Evolutionary conservation across 345 rosid species (phyloP), one percentile per base, ranked within the genome.

Genomic region (Nasturtium officinale): DNA sequence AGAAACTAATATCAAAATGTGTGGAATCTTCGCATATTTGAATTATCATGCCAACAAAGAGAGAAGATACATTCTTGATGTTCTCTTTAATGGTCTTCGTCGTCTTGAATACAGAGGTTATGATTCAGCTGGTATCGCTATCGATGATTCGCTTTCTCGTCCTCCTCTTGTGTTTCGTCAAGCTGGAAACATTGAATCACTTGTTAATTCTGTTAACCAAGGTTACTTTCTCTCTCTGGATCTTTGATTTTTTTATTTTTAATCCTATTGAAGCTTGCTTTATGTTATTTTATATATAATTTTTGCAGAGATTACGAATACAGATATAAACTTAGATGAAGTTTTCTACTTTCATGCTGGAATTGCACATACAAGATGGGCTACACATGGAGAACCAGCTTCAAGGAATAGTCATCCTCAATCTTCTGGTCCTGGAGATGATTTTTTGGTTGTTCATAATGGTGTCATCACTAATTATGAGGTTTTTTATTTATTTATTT

Each of bases 321-420:
- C 69, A 5, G 90, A 84, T 70, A 82, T 94, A 56, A 81, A 94
- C 73, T 74, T 91, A 89, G 91, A 87, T 58, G 86, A 88, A 75
- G 84, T 84, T 0, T 89, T 89, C 72, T 61, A 76, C 28, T 56
- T 80, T 32, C 98, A 94, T 81, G 98, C 95, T 52, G 95, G 97
- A n/a, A 91, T 94, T 80, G 98, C 98, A 7, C 98, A 94, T 76
- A 94, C 97, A 0, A 82, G 98, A 16, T 94, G 97, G 98, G 97
- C 98, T 21, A 94, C 98, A 47, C 98, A 94, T 77, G 97, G 98
- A 38, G 97, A 89, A 70, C 98, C 98, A 47, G 85, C 97, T 77
- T 86, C 97, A 9, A 84, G 90, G 81, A 94, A 94, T 65, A 82
- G 97, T 77, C 98, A 94, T 81, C 98, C 97, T 51, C 97, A 94